Conservation (phyloP, 2,329 filamentous ascomycete genomes). For the Alternaria sp. region DNA sequence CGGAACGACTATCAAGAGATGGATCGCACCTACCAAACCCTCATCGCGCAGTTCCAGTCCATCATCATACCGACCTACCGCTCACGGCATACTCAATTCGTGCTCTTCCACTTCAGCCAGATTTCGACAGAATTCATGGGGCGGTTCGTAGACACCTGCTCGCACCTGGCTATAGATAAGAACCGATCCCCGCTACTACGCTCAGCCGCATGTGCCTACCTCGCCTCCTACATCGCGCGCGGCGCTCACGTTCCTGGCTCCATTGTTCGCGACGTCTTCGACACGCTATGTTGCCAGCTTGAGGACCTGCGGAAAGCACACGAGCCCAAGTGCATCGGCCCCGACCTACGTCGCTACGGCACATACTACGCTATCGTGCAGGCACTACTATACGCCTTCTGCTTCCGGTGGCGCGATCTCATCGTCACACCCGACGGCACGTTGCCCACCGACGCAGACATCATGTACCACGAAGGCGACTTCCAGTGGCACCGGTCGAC, state of each 20-base stretch:
- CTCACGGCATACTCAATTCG: constrained; percentile 91
- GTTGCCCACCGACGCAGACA: constrained; percentile 50
- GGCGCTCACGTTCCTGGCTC: constrained; percentile 79
- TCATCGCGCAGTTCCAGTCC: constrained; percentile 84
- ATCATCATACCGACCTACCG: constrained; percentile 91
- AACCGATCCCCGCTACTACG: constrained; percentile 69
- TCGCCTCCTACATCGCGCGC: constrained; percentile 91
- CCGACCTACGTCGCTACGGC: constrained; percentile 82
- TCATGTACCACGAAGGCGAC: constrained; percentile 72
- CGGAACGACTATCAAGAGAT: constrained; percentile 70
- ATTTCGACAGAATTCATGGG: constrained; percentile 78
- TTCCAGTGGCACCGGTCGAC: constrained; percentile 78
- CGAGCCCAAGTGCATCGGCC: constrained; percentile 77
- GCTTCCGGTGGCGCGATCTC: constrained; percentile 95
- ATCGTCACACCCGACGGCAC: constrained; percentile 63
- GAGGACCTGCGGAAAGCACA: constrained; percentile 75
- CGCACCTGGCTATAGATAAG: constrained; percentile 74
- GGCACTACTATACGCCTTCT: constrained; percentile 92
- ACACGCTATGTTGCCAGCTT: constrained; percentile 77
- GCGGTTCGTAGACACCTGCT: constrained; percentile 79
- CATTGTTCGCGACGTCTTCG: constrained; percentile 82
- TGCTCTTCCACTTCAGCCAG: constrained; percentile 95
- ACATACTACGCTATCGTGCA: constrained; percentile 90
- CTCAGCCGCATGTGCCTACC: constrained; percentile 87
- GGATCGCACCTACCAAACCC: constrained; percentile 74